Evolutionary conservation across 495 filamentous ascomycete genomes (phyloP), one percentile per base, ranked within the genome.

Genomic region (Neurospora discreta): DNA sequence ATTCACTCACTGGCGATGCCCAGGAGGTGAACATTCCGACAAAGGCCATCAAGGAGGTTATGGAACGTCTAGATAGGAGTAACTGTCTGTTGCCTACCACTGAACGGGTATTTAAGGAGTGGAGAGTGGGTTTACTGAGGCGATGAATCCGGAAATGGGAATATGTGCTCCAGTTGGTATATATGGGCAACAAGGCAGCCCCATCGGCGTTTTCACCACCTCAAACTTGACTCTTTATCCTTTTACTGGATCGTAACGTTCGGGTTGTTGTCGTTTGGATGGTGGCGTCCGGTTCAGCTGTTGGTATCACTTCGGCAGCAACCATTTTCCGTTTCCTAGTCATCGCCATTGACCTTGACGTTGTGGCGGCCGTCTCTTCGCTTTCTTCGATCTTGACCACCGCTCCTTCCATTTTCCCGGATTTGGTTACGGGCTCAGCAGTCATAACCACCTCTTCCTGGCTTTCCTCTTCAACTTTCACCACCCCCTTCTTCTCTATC

Each of bases 21-120:
- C 90, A 93, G 75, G 92, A 94, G 72, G 80, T 94, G 23, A 83
- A 83, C 70, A 74, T 93, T 43, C 90, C 90, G 3, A 69, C 68
- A 0, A 77, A 81, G 15, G 85, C 87, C 4, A 84, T 89, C 58
- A 33, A 73, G 10, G 79, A 81, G 9, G 74, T 93, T 13, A 71
- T 77, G 0, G 68, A 77, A 18, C 76, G 79, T 5, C 72, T 93
- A 60, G 74, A 77, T 4, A 73, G 73, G 15, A 91, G 87, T 72
- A 89, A 86, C 73, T 7, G 68, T 10, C 78, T 88, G 71, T 78
- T 93, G 10, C 90, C 91, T 3, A 67, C 72, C 3, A 85, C 84
- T 11, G 87, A 88, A 58, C 81, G 89, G 39, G 78, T 71, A 3
- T 89, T 92, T 73, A 83, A 86, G 71, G 84, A 87, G 40, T 94